Evolutionary conservation across 148 eudicot genomes (phyloP).

Genomic region (Dianthus caryophyllus): DNA sequence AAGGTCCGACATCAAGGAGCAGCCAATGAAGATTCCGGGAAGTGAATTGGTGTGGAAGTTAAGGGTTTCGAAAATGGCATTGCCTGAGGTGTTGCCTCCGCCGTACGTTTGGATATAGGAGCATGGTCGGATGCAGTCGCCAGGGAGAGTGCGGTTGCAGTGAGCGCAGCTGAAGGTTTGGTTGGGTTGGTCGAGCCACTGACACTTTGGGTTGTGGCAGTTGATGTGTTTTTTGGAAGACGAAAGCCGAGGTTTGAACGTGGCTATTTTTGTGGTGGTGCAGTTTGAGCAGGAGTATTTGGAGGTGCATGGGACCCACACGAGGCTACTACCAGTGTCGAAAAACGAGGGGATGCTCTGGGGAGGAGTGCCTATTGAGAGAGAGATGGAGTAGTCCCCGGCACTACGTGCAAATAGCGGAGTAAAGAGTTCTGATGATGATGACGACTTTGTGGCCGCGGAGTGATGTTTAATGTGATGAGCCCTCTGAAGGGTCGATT

Average conservation of each 20-base stretch:
- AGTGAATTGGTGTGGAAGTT: slow-evolving; percentile 24
- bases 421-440: background rate
- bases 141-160: background rate
- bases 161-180: background rate
- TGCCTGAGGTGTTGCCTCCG: slow-evolving; percentile 48
- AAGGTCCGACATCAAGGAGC: slow-evolving; percentile 41
- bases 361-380: slow-evolving; percentile 3
- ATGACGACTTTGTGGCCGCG: background rate
- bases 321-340: slow-evolving; percentile 10
- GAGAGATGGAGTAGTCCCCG: slow-evolving; percentile 4
- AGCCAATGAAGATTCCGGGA: slow-evolving; percentile 43
- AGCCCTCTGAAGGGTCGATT: background rate
- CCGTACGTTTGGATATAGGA: slow-evolving; percentile 45
- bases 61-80: slow-evolving; percentile 44
- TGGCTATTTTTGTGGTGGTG: background rate
- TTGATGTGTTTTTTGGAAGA: slow-evolving; percentile 1
- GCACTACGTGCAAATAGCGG: background rate
- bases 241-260: background rate
- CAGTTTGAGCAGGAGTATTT: background rate
- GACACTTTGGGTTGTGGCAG: background rate
- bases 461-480: slow-evolving; percentile 1
- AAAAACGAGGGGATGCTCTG: background rate
- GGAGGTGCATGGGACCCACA: slow-evolving; percentile 8
- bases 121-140: background rate
- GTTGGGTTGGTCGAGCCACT: slow-evolving; percentile 4